Evolutionary conservation across 176 grass and related monocot genomes (phyloP).

Genomic region (Poa annua): DNA sequence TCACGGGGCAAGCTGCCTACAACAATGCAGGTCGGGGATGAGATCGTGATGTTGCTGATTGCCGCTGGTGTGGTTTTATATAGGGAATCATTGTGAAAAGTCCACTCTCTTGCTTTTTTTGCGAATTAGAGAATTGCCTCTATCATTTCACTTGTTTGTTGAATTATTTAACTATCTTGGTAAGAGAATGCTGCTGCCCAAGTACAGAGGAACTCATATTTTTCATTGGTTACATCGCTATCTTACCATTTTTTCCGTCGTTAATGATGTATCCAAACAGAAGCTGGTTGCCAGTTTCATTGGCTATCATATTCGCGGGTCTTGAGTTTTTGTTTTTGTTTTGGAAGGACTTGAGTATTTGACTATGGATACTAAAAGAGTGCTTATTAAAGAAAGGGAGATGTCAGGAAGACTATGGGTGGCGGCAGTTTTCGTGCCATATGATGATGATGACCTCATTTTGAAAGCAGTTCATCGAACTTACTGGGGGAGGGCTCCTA

Average conservation of each 20-base stretch:
- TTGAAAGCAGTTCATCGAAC: neutral
- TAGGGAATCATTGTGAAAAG: conserved; percentile 20
- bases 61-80: conserved; percentile 19
- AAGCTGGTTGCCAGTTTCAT: neutral
- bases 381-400: neutral
- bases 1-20: too few relatives aligned
- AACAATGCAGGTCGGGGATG: neutral
- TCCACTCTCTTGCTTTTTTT: conserved; percentile 16
- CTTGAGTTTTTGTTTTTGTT: neutral
- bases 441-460: neutral
- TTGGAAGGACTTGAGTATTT: neutral
- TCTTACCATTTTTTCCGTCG: neutral
- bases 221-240: neutral
- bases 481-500: neutral
- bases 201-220: neutral
- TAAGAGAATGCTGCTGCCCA: neutral
- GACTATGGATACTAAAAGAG: neutral
- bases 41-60: neutral
- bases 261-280: neutral
- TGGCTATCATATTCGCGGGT: neutral
- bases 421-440: conserved; percentile 48
- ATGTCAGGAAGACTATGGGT: neutral
- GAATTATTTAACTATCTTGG: neutral
- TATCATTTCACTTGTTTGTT: neutral
- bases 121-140: neutral